Base-by-base conservation (phyloP, 1,284 basidiomycete genomes). In the Tilletiopsis washingtonensis region DNA sequence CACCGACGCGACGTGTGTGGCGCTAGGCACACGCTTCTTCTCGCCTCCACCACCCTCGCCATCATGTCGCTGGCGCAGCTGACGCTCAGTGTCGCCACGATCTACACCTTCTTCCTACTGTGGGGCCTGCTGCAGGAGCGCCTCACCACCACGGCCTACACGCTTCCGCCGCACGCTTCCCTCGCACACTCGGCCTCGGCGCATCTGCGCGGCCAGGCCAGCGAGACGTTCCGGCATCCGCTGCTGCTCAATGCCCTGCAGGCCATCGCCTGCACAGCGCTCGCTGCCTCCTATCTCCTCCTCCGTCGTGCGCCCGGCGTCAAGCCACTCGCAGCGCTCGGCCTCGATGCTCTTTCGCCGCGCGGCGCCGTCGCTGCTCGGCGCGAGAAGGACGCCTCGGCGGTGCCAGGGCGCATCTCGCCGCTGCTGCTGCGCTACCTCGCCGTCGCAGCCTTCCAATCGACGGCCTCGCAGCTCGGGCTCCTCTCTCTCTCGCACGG, bases 381-480 rank as follows among this genome's bases (percentile, higher is more conserved):
- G 38, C 5, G 26, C 21, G n/a, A 15, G 45, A 42, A 45, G 50
- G 4, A 42, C 45, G 17, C 47, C 21, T 9, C 20, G 12, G 2
- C 7, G 39, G 11, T 43, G 12, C 40, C 78, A 91, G 45, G n/a
- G n/a, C 74, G 83, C 17, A 75, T 88, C 74, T 79, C 88, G 51
- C 89, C 74, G 81, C 55, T 73, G 1, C 53, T 69, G 5, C 41
- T 55, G 32, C 61, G 65, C 15, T 73, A 73, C 49, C 48, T 73
- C n/a, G 47, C 57, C 40, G 67, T 73, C 27, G 57, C 91, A 5
- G 73, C 87, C 12, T 85, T 91, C 71, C 90, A 96, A 65, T 91
- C 91, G 21, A 79, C 83, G 20, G 91, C 90, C 0, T 88, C 90
- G 12, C 91, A 91, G 6, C 91, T 98, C 67, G 91, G 91, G 45